phyloP scores from a whole-genome alignment of 257 asterid genomes.

The Catharanthus roseus region DNA sequence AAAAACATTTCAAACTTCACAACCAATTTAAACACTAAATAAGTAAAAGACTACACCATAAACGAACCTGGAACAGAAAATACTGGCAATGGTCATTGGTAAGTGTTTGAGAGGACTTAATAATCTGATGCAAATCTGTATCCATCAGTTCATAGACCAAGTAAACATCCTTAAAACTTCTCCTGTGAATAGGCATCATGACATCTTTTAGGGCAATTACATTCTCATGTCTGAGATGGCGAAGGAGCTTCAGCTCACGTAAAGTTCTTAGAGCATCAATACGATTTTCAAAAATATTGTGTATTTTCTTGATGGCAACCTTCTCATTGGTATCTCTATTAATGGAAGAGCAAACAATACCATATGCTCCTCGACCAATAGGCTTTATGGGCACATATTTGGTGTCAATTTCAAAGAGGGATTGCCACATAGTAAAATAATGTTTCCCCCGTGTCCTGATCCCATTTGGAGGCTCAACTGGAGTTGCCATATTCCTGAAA shows the following conservation, averaged over 20 bases:
- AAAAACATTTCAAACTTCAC: slow-evolving; percentile 1
- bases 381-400: slow-evolving; percentile 29
- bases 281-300: slow-evolving; percentile 26
- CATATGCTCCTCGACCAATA: slow-evolving; percentile 27
- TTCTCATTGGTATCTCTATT: slow-evolving; percentile 23
- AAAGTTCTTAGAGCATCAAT: slow-evolving; percentile 26
- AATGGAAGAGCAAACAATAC: slow-evolving; percentile 25
- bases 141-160: slow-evolving; percentile 28
- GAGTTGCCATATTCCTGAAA: slow-evolving; percentile 24
- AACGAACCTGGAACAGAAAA: slow-evolving; percentile 24
- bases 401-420: slow-evolving; percentile 26
- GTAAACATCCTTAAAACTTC: slow-evolving; percentile 27
- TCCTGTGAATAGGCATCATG: slow-evolving; percentile 28
- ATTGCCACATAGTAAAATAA: slow-evolving; percentile 28
- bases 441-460: slow-evolving; percentile 22
- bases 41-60: background rate
- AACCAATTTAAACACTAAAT: background rate
- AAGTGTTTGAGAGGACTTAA: slow-evolving; percentile 27
- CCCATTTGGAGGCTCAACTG: slow-evolving; percentile 30
- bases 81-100: slow-evolving; percentile 26
- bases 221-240: slow-evolving; percentile 26
- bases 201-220: slow-evolving; percentile 27
- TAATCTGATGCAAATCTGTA: slow-evolving; percentile 27
- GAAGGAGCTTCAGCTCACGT: slow-evolving; percentile 27
- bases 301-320: slow-evolving; percentile 27